phyloP scores from a whole-genome alignment of 2,329 filamentous ascomycete genomes.

The Microsporum ferrugineum region DNA sequence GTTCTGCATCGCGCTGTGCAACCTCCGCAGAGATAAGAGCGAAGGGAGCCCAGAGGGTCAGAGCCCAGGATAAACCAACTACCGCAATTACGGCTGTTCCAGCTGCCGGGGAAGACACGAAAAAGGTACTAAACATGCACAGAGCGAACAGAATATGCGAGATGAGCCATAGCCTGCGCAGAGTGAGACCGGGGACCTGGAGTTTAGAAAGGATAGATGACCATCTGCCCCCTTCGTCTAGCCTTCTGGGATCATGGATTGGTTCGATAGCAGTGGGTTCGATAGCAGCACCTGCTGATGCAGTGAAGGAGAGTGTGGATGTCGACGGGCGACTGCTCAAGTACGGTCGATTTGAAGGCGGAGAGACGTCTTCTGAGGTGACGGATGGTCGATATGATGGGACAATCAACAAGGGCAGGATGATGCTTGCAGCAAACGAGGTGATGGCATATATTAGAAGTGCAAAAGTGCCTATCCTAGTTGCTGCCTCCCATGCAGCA shows the following conservation, averaged over 20 bases:
- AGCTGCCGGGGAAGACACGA: conserved; percentile 58
- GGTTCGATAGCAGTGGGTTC: conserved; percentile 9
- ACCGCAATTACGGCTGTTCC: conserved; percentile 69
- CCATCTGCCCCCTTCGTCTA: conserved; percentile 14
- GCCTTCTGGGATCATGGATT: conserved; percentile 9
- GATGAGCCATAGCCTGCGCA: conserved; percentile 76
- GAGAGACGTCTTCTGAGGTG: conserved; percentile 8
- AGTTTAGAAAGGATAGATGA: conserved; percentile 46
- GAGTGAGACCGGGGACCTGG: conserved; percentile 70
- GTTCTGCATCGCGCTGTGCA: conserved; percentile 62
- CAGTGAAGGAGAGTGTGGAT: conserved; percentile 24
- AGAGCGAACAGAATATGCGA: conserved; percentile 73
- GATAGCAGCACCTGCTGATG: conserved; percentile 23
- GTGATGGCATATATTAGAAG: conserved; percentile 79
- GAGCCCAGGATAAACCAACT: conserved; percentile 81
- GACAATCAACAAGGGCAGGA: conserved; percentile 75
- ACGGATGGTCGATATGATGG: conserved; percentile 52
- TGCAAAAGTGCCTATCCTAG: conserved; percentile 77
- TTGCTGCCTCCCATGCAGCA: conserved; percentile 69
- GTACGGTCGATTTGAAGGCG: conserved; percentile 15
- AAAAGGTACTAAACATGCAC: conserved; percentile 72
- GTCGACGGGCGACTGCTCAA: conserved; percentile 22
- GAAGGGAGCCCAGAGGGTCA: conserved; percentile 90
- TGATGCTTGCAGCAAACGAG: conserved; percentile 67
- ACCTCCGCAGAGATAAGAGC: conserved; percentile 92